Percentiles rank a stretch among this genome's conserved stretches.
These are phyloP conservation scores for Casuarina glauca DNA, from an alignment of 306 rosid genomes.

Conservation along the genomic window DNA sequence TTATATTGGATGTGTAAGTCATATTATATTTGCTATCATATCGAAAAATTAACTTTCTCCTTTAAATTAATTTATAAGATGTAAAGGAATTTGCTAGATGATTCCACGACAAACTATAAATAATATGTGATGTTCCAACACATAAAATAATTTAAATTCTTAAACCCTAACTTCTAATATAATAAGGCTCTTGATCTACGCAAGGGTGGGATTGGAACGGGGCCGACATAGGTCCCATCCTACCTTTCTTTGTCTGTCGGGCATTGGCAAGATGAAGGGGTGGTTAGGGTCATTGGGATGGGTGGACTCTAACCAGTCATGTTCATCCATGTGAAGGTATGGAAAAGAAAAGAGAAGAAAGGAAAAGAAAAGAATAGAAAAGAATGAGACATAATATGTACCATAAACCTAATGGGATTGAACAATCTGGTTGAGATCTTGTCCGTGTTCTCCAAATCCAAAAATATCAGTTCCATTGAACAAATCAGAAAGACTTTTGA, in stretches of 20 bases:
- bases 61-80: too few species aligned
- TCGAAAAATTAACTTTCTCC: too few species aligned
- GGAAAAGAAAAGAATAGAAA: background rate
- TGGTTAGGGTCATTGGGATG: constrained; percentile 36
- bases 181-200: background rate
- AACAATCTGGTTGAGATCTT: constrained; percentile 6
- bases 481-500: constrained; percentile 15
- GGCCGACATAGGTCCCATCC: constrained; percentile 22
- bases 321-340: constrained; percentile 38
- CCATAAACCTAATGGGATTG: constrained; percentile 26
- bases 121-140: too few species aligned
- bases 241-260: constrained; percentile 19
- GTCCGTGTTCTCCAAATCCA: constrained; percentile 10
- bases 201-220: background rate
- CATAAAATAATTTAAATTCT: background rate
- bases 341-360: constrained; percentile 21
- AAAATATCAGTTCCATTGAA: constrained; percentile 27
- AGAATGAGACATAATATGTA: constrained; percentile 27
- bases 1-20: too few species aligned
- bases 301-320: constrained; percentile 38
- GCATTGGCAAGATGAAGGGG: constrained; percentile 10
- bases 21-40: too few species aligned
- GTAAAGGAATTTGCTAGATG: too few species aligned
- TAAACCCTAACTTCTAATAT: background rate
- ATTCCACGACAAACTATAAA: too few species aligned